phyloP scores from a whole-genome alignment of 495 filamentous ascomycete genomes.

The Ramalina intermedia region DNA sequence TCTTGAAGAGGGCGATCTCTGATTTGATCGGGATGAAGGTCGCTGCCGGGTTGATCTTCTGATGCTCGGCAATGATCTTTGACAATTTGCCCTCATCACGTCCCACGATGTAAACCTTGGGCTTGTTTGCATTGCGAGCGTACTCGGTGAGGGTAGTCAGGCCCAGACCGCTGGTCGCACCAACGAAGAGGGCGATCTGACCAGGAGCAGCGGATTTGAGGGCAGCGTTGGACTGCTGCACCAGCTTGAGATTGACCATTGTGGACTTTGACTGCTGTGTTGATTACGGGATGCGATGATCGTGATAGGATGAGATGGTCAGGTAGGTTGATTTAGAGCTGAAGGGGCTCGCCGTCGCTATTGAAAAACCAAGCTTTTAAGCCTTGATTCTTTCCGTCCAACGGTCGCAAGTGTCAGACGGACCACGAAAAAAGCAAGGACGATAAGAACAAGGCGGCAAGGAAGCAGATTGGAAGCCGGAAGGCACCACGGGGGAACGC shows the following conservation, averaged over 20 bases:
- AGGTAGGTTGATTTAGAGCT: too few species aligned
- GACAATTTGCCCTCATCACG: slow-evolving; percentile 19
- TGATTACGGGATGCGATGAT: too few species aligned
- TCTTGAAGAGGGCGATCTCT: slow-evolving; percentile 4
- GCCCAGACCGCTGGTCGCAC: slow-evolving; percentile 52
- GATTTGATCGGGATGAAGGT: slow-evolving; percentile 3
- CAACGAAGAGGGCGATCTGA: slow-evolving; percentile 31
- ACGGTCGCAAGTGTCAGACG: too few species aligned
- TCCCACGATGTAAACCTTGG: slow-evolving; percentile 25
- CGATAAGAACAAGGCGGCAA: too few species aligned
- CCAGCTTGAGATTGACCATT: slow-evolving; percentile 14
- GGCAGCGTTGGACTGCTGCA: slow-evolving; percentile 14
- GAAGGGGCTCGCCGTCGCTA: too few species aligned
- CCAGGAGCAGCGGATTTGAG: slow-evolving; percentile 7
- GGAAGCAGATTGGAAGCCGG: too few species aligned
- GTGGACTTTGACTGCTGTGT: background rate
- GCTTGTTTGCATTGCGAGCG: slow-evolving; percentile 31
- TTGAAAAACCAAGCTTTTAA: too few species aligned
- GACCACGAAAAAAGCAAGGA: too few species aligned
- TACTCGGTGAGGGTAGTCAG: slow-evolving; percentile 43
- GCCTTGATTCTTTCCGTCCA: too few species aligned
- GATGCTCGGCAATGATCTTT: slow-evolving; percentile 34
- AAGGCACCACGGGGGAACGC: too few species aligned
- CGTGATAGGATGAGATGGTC: too few species aligned
- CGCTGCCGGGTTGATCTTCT: slow-evolving; percentile 10